Conservation (phyloP, 2,329 filamentous ascomycete genomes). For the Aspergillus sp. region DNA sequence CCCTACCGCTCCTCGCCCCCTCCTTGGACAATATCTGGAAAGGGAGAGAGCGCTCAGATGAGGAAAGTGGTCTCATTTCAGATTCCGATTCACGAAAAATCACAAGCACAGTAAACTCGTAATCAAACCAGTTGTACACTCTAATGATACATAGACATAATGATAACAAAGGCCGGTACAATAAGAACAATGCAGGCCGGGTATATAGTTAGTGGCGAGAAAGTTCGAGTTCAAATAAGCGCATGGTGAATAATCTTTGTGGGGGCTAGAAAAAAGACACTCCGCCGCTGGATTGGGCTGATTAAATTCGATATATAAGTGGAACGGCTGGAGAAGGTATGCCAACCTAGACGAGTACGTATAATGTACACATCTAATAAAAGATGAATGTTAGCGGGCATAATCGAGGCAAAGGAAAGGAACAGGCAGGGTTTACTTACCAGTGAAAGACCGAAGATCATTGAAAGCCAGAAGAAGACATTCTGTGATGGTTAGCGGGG, state of each 20-base stretch:
- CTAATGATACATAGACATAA: background rate
- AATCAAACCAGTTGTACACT: background rate
- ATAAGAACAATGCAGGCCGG: slow-evolving; percentile 4
- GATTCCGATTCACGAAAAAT: background rate
- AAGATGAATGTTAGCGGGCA: background rate
- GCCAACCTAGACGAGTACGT: slow-evolving; percentile 52
- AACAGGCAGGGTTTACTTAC: slow-evolving; percentile 49
- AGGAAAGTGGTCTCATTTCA: background rate
- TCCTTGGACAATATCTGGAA: background rate
- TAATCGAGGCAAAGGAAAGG: background rate
- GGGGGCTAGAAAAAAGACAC: background rate
- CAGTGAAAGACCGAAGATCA: slow-evolving; percentile 82
- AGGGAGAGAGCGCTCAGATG: background rate
- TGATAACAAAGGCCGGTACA: background rate
- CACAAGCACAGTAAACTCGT: background rate
- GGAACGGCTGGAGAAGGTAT: background rate
- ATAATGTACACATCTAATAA: slow-evolving; percentile 59
- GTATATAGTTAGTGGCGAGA: slow-evolving; percentile 4
- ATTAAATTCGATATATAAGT: background rate
- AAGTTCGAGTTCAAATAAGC: background rate
- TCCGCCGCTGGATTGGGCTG: background rate
- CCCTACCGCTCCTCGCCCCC: background rate
- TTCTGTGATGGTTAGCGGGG: slow-evolving; percentile 50
- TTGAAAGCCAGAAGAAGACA: slow-evolving; percentile 85
- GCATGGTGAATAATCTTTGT: background rate